Conservation (phyloP, 768 basidiomycete species). For the Obba rivulosa region DNA sequence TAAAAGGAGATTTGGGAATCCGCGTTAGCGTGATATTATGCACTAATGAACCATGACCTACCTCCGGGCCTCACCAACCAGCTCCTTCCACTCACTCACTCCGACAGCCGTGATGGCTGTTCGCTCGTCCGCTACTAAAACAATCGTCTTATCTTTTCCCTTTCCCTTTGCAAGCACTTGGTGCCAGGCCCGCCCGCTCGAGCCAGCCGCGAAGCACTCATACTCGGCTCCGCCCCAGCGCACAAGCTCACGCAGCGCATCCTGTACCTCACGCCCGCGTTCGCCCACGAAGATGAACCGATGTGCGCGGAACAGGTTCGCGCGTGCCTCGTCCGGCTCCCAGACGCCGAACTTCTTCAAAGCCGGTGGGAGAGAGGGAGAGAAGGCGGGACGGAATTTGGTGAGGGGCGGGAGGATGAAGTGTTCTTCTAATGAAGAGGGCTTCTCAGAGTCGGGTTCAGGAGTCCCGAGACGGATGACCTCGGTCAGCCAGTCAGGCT, state of each 20-base stretch:
- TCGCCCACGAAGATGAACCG: slow-evolving; percentile 62
- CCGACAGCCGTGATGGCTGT: slow-evolving; percentile 49
- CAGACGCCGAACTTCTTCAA: slow-evolving; percentile 53
- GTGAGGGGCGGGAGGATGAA: slow-evolving; percentile 46
- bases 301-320: slow-evolving; percentile 45
- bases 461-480: slow-evolving; percentile 46
- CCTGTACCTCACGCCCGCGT: slow-evolving; percentile 42
- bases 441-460: slow-evolving; percentile 27
- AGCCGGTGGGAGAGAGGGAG: slow-evolving; percentile 39
- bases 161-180: slow-evolving; percentile 46
- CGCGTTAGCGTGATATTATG: not conserved
- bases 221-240: slow-evolving; percentile 53
- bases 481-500: slow-evolving; percentile 62
- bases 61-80: slow-evolving; percentile 48
- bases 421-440: slow-evolving; percentile 41
- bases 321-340: slow-evolving; percentile 63
- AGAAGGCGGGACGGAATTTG: slow-evolving; percentile 57
- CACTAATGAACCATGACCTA: slow-evolving; percentile 20
- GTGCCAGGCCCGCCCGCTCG: slow-evolving; percentile 45
- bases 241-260: slow-evolving; percentile 49
- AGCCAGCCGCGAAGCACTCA: slow-evolving; percentile 53
- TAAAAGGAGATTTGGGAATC: slow-evolving; percentile 12
- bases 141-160: slow-evolving; percentile 37
- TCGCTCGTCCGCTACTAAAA: slow-evolving; percentile 47
- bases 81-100: slow-evolving; percentile 45